Evolutionary conservation across 495 filamentous ascomycete genomes (phyloP).

Genomic region (Hypoxylon fragiforme): DNA sequence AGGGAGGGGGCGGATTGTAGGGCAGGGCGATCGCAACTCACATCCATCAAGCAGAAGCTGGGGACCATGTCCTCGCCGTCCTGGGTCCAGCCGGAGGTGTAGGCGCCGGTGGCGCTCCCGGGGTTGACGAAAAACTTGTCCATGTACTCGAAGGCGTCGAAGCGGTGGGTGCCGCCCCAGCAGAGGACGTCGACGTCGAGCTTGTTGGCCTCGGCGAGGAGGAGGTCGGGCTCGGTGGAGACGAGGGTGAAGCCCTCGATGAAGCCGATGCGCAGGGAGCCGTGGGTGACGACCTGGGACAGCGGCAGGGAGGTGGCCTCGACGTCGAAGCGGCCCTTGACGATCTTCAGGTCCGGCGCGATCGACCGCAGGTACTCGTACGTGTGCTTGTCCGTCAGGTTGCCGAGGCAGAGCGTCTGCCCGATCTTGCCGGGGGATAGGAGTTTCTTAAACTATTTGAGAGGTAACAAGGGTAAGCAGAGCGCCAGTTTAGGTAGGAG

Average conservation of each 20-base stretch:
- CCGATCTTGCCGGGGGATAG: constrained; percentile 96
- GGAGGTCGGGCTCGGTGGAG: constrained; percentile 84
- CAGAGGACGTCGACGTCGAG: constrained; percentile 96
- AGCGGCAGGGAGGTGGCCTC: constrained; percentile 88
- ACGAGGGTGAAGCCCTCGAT: constrained; percentile 96
- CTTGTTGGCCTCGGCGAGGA: constrained; percentile 91
- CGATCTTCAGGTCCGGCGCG: constrained; percentile 92
- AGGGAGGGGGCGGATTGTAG: not conserved
- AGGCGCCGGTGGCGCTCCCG: constrained; percentile 88
- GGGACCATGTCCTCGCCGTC: constrained; percentile 80
- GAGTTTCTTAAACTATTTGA: constrained; percentile 89
- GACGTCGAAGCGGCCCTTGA: constrained; percentile 91
- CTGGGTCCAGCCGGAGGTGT: constrained; percentile 61
- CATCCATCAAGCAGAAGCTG: constrained; percentile 99
- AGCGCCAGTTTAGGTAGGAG: constrained; percentile 7
- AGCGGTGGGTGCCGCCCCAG: constrained; percentile 96
- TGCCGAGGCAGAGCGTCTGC: constrained; percentile 95
- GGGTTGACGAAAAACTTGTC: constrained; percentile 99
- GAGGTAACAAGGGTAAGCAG: not conserved
- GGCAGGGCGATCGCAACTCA: constrained; percentile 66
- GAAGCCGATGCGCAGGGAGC: constrained; percentile 90
- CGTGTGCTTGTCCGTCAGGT: constrained; percentile 91
- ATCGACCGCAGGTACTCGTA: constrained; percentile 93
- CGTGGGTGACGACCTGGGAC: constrained; percentile 93
- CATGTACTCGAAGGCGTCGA: constrained; percentile 98